Evolutionary conservation across 2,329 filamentous ascomycete genomes (phyloP), one percentile per base, ranked within the genome.

Genomic region (Aspergillus vadensis): DNA sequence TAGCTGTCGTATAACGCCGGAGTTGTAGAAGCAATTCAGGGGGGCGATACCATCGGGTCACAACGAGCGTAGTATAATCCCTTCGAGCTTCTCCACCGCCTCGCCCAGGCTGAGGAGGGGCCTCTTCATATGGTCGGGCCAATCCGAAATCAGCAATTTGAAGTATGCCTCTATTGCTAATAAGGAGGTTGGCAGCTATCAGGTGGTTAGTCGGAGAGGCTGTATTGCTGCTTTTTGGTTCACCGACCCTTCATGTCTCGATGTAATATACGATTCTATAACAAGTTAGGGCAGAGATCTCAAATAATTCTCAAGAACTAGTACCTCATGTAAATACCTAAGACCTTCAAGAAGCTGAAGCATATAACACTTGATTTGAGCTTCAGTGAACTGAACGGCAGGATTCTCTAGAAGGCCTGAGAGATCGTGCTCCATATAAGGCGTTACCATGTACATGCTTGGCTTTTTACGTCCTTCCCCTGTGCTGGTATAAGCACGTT

Each of bases 371-470:
- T 99, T 99, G 77, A 98, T 96, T 75, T 98, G 93, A 4, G 91
- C 85, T 71, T 93, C 89, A 52, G 90, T 91, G 71, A 99, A 94
- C 43, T 86, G 85, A 41, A 99, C 93, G 6, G 89, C 88, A 9
- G 94, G 94, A 70, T 99, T 99, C 76, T 98, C 95, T 70, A 99
- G 87, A 30, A 99, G 86, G 48, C 95, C 95, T 8, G 94, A 96
- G n/a, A 99, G 85, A 78, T 99, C 95, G 78, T 99, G 95, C 70
- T 98, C 93, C 92, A 98, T 97, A 77, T 99, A 99, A 6, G 94
- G 95, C 48, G 89, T 97, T 55, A 96, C 94, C 95, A 99, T 99
- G 79, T 98, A 98, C 83, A 99, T 92, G 68, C 93, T 93, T 71
- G 76, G 83, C 78, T 80, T 85, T 76, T 91, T 92, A 67, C 89